Evolutionary conservation across 179 eudicot genomes (phyloP).

Genomic region (Silene coronaria): DNA sequence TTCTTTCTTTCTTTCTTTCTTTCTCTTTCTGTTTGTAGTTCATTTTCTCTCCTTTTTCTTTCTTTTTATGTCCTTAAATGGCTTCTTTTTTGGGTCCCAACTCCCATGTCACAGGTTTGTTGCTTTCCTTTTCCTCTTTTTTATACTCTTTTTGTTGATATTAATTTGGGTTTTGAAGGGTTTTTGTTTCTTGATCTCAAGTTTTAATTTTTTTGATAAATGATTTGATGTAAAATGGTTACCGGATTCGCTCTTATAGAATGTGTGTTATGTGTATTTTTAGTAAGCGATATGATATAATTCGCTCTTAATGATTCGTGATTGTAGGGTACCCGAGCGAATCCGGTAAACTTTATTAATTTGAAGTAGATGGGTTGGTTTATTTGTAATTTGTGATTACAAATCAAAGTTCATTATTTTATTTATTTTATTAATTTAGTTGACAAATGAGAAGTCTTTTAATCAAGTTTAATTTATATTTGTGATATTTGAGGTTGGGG

Average conservation of each 20-base stretch:
- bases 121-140: not conserved
- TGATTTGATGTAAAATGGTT: not conserved
- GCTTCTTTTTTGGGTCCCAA: not conserved
- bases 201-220: conserved; percentile 11
- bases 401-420: not conserved
- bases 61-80: conserved; percentile 11
- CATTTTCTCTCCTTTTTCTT: conserved; percentile 4
- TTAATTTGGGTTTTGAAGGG: conserved; percentile 11
- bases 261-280: too few species aligned
- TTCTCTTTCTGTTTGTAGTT: not conserved
- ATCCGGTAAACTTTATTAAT: too few species aligned
- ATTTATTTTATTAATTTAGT: not conserved
- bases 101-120: conserved; percentile 17
- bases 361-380: too few species aligned
- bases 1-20: not conserved
- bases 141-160: not conserved
- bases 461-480: not conserved
- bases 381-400: not conserved
- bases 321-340: too few species aligned
- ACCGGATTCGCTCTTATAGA: not conserved
- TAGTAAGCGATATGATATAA: too few species aligned
- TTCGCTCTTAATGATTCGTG: too few species aligned
- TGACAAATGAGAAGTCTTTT: not conserved
- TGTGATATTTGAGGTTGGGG: conserved; percentile 12
- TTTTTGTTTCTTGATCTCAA: conserved; percentile 6